These are phyloP conservation scores for Actinidia chinensis DNA, from an alignment of 179 eudicot species.

Conservation along the genomic window DNA sequence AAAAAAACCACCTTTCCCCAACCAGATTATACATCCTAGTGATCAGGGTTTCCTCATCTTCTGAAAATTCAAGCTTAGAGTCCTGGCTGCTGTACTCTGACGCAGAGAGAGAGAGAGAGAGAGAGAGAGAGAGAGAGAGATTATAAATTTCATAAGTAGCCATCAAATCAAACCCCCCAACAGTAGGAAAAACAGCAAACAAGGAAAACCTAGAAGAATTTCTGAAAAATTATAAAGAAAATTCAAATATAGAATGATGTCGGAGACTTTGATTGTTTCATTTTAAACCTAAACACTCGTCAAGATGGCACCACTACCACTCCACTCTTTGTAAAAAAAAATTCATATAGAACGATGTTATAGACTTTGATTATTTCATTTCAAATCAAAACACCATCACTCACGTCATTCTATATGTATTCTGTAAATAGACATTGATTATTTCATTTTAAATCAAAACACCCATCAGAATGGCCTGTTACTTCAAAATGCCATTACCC, in stretches of 20 bases:
- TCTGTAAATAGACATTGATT: no score
- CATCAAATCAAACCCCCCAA: background rate
- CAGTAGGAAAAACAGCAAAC: background rate
- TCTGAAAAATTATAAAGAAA: no score
- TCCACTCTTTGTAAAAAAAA: no score
- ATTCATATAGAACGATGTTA: background rate
- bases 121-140: background rate
- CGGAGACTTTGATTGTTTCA: no score
- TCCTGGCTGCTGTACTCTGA: conserved; percentile 27
- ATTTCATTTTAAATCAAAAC: no score
- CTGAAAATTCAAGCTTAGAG: conserved; percentile 33
- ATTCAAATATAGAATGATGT: no score
- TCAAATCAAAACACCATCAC: no score
- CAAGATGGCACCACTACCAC: background rate
- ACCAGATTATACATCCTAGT: conserved; percentile 48
- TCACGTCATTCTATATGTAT: no score
- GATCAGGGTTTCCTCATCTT: conserved; percentile 47
- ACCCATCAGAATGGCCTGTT: no score
- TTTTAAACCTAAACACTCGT: no score
- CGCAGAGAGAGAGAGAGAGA: background rate
- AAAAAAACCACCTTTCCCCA: conserved; percentile 39
- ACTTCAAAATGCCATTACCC: no score
- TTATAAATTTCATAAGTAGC: background rate
- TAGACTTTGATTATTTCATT: no score
- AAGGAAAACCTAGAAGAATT: background rate